These are phyloP conservation scores for Mikania micrantha DNA, from an alignment of 129 eudicot species.

Conservation along the genomic window DNA sequence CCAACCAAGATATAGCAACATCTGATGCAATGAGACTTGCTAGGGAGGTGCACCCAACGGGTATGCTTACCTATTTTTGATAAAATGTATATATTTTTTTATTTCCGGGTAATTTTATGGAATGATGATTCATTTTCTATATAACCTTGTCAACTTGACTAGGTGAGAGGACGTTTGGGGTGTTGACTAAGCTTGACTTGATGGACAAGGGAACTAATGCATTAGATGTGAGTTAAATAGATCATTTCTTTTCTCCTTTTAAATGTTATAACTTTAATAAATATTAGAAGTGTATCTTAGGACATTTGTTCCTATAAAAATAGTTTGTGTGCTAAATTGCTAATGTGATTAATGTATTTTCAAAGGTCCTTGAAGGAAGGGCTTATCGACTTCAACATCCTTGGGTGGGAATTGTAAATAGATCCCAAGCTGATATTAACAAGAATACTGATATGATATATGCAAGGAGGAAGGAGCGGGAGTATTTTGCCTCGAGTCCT, in stretches of 20 bases:
- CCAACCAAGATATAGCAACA: slow-evolving; percentile 78
- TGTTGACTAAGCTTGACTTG: slow-evolving; percentile 67
- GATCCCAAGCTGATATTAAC: slow-evolving; percentile 67
- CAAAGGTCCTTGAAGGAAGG: slow-evolving; percentile 65
- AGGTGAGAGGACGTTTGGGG: slow-evolving; percentile 73
- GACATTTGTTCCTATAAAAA: no score
- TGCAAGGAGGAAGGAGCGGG: slow-evolving; percentile 53
- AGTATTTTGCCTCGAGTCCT: slow-evolving; percentile 56
- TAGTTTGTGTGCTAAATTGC: not conserved
- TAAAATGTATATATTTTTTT: not conserved
- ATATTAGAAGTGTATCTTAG: no score
- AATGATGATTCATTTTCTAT: not conserved
- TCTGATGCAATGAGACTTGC: slow-evolving; percentile 75
- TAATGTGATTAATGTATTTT: slow-evolving; percentile 3
- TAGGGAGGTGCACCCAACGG: slow-evolving; percentile 62
- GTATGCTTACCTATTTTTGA: slow-evolving; percentile 19
- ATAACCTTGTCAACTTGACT: slow-evolving; percentile 10
- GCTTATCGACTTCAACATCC: slow-evolving; percentile 63
- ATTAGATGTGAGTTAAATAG: slow-evolving; percentile 37
- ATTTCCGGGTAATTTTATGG: not conserved
- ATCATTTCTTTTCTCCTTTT: not conserved
- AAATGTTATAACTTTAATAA: not conserved
- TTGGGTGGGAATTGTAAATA: slow-evolving; percentile 70
- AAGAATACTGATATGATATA: slow-evolving; percentile 44
- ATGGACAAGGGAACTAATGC: slow-evolving; percentile 77